Evolutionary conservation across 345 rosid species (phyloP), one percentile per base, ranked within the genome.

Genomic region (Populus simonii): DNA sequence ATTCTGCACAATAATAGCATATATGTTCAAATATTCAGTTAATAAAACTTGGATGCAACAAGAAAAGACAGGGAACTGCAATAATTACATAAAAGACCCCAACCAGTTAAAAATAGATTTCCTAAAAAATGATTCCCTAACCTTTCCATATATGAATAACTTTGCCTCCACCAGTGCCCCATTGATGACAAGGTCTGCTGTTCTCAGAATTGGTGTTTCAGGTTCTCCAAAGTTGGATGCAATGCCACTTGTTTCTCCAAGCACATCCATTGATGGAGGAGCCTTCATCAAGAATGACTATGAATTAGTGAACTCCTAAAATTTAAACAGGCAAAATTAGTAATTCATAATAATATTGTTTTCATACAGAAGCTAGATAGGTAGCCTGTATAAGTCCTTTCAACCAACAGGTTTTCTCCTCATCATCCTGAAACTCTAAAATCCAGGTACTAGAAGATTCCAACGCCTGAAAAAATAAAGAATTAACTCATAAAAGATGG

Each of bases 401-500:
- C 83, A 91, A 81, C 99, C 99, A 96, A 76, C 86, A 84, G 27
- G 83, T 82, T 87, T 94, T 96, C 73, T 91, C 94, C 81, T 89
- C 92, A 82, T 84, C 91, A 68, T 86, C 84, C 70, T 74, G 88
- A 84, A 93, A 92, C 82, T 90, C 97, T 75, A 96, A 86, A 71
- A 96, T 89, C 98, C 95, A 93, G 74, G 97, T 96, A 83, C 90
- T 88, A 80, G 98, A 91, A 67, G 93, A 88, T 86, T 96, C 99
- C 86, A 96, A 79, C 55, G 95, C 98, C 99, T 96, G 87, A 17
- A 79, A 68, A 70, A 35, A 18, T 43, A 78, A n/a, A 36, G 1
- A 7, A 62, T 57, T 20, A 61, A 41, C 10, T 43, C 33, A 15
- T 4, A 35, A 22, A 71, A 43, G 33, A 39, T 7, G 29, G 22